Evolutionary conservation across 352 stramenopile species (phyloP), one percentile per base, ranked within the genome.

Genomic region (Phytopythium boreale): DNA sequence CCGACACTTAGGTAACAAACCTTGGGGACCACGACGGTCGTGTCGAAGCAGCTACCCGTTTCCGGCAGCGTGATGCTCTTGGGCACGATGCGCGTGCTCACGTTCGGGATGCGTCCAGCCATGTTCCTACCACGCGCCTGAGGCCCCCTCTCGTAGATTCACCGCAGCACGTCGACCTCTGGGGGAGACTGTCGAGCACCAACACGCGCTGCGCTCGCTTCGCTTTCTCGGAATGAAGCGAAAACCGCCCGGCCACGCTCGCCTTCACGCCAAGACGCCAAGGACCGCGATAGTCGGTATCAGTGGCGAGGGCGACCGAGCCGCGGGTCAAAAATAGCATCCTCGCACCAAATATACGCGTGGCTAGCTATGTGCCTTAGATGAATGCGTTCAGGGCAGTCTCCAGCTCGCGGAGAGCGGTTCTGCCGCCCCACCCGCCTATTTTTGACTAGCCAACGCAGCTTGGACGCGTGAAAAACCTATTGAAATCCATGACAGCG

Each of bases 21-120:
- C 76, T 92, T 92, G 31, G 69, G 31, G 24, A 62, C 46, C 17
- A 88, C 77, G 22, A 77, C 65, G 2, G 96, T 98, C 31, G 89
- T 93, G 75, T 98, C 96, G 64, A 98, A 98, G 69, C 95, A 98
- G 60, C 93, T 98, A 15, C 94, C 93, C 0, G 95, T 98, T 75
- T 98, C 90, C 9, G 82, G 79, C 27, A 97, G 63, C 22, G 83
- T 55, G 44, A 91, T 77, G 27, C 76, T 82, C 62, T 91, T 91
- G 19, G 86, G 82, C 66, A 93, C 86, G 60, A 94, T 90, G 43
- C 84, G 81, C 52, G 84, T 94, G 75, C 75, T 92, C 53, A 93
- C 84, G 60, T 94, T 94, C 11, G 86, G 84, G 51, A 94, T 94
- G 61, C 84, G 82, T 36, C 75, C 68, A 56, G 81, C 79, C 74